Base-by-base conservation (phyloP, 768 basidiomycete genomes). In the Trametes villosa region DNA sequence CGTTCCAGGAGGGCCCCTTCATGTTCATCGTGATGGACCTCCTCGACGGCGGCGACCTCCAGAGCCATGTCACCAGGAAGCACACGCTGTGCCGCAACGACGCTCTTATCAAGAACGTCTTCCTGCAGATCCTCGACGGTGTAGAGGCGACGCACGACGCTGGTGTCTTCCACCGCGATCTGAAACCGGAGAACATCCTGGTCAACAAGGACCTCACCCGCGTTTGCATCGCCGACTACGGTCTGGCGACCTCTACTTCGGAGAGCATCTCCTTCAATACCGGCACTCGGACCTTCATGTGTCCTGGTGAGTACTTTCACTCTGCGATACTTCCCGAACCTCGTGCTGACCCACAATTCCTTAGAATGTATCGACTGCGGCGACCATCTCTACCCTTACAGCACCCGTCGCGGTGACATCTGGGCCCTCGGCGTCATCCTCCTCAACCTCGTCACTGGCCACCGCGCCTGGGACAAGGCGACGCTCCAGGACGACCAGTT, bases 341-440 rank as follows among this genome's bases (percentile, higher is more conserved):
- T 36, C 38, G n/a, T 75, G 18, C 54, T 64, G 33, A 62, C 41
- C 45, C 62, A 34, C 53, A 18, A 12, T 8, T 27, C 64, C n/a
- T 22, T 71, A 86, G 88, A 89, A 72, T 87, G 86, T 66, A 76
- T 84, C 49, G 77, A 79, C 18, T 69, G 76, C 48, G 77, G 81
- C 33, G 67, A 78, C 56, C 69, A 79, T 70, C 74, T 75, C 58
- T 67, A 80, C 70, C 67, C 72, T 62, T 81, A 91, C 75, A 84
- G 84, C 30, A 85, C 87, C 51, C 76, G 79, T 12, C 77, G 82
- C 55, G 88, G 83, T 79, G 88, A 91, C 64, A 80, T 89, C 59
- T 91, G 89, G 89, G 80, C 89, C 9, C 72, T 91, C 24, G 89
- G 88, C 20, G 81, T 96, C 62, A 89, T 96, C 63, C 81, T 96